Base-by-base conservation (phyloP, 2,329 filamentous ascomycete species). In the Sporothrix inflata region DNA sequence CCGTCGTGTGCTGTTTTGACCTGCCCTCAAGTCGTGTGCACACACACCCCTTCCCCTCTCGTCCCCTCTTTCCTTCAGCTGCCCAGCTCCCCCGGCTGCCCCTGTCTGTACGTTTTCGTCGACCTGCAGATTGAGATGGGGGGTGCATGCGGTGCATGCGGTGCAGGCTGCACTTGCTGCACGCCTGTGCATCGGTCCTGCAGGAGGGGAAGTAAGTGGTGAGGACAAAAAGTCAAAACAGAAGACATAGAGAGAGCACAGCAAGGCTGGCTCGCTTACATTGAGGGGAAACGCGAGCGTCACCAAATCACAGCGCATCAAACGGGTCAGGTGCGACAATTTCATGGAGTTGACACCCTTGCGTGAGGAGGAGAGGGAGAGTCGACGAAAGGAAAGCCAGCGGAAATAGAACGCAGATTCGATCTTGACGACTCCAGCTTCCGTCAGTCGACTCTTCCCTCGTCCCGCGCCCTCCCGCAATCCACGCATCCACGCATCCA, bases 61-160 rank as follows among this genome's bases (percentile, higher is more conserved):
- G 6, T 34, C 19, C 24, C n/a, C 38, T 11, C 19, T 24, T 19
- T 30, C 30, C 66, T 14, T 27, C 42, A 34, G 24, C 42, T 47
- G 14, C 21, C 66, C 66, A 24, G 47, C 24, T 40, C 66, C 67
- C 67, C 51, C 51, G 1, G 8, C 38, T 57, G 49, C 34, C 30
- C 53, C 40, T 70, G 30, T 70, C 55, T 40, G 19, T 14, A 55
- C 60, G 49, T 71, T 67, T 71, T 67, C 49, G 70, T 71, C 70
- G 63, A 71, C 70, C 63, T 71, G 70, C 70, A 71, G 70, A 60
- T 71, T 71, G 40, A 47, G 70, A 68, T 71, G 70, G 61, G 57
- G 60, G 9, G 34, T 60, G 61, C 61, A 45, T 63, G 38, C 19
- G 49, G 30, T 60, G 65, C 65, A 67, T 24, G 24, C 4, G 7